Evolutionary conservation across 495 filamentous ascomycete species (phyloP), one percentile per base, ranked within the genome.

Genomic region (Podospora pseudocomata): DNA sequence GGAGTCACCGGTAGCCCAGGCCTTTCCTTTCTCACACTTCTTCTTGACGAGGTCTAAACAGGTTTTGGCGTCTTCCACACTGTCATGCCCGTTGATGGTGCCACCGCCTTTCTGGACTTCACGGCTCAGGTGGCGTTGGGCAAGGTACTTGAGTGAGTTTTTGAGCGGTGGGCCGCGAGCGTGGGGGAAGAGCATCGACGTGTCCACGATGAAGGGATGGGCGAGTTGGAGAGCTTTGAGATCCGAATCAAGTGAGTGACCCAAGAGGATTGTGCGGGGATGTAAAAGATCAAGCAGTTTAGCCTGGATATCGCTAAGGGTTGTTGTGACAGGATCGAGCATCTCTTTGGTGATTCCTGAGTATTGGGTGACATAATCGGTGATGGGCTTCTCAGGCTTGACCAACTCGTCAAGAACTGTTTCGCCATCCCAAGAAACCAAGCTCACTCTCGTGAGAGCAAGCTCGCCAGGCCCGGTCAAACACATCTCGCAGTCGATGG

Each of bases 401-500:
- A 99, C 96, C 11, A 97, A 86, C 72, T 94, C 89, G 71, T 99
- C 95, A 28, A 98, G 79, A 15, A 97, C 79, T 4, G 90, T 86
- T 49, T 88, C 86, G 18, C 92, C 93, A 73, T 92, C 91, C 95
- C 95, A 99, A 61, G 85, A 79, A 7, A 98, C 80, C 28, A 99
- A 70, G 75, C 92, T 96, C 76, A 98, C 90, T 32, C 95, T 87
- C 0, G 95, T 94, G 60, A 99, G 86, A 60, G 93, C 93, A 27
- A 86, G 89, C 61, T 90, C 86, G 9, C 86, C 86, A 20, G 86
- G 86, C 68, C 89, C 89, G 0, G 93, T 94, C 74, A 89, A 85
- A 73, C 93, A 97, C 95, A 99, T 99, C 76, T 99, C 95, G 76
- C 95, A 99, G 72, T 99, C 95, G 63, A 99, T 83, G 11, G 92